A percentile compares a stretch with the other conserved stretches of the same genome.
phyloP scores from a whole-genome alignment of 495 filamentous ascomycete genomes.

The Tuber indicum region DNA sequence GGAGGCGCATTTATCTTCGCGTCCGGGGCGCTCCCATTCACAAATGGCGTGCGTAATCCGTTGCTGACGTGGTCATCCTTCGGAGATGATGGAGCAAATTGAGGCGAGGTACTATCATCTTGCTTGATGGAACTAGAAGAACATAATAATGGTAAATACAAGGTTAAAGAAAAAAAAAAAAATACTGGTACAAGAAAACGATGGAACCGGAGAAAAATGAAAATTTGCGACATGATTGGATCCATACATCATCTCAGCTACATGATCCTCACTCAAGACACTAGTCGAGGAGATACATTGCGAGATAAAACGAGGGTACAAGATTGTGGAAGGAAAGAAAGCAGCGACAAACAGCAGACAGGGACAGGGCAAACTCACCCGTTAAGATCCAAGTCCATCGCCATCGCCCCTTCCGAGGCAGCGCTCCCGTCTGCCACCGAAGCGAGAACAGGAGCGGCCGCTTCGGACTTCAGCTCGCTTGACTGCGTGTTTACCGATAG shows the following conservation, averaged over 20 bases:
- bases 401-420: conserved; percentile 42
- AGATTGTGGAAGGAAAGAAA: conserved; percentile 34
- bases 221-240: conserved; percentile 20
- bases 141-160: conserved; percentile 39
- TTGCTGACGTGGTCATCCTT: conserved; percentile 33
- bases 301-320: conserved; percentile 26
- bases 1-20: conserved; percentile 42
- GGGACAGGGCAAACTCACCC: conserved; percentile 44
- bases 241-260: conserved; percentile 32
- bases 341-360: conserved; percentile 42
- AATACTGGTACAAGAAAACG: background rate
- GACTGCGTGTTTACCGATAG: conserved; percentile 36
- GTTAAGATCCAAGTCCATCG: conserved; percentile 43
- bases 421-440: conserved; percentile 37
- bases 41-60: conserved; percentile 32
- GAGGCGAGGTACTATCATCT: conserved; percentile 41
- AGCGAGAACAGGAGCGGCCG: conserved; percentile 34
- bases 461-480: conserved; percentile 38
- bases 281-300: conserved; percentile 33
- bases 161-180: conserved; percentile 31
- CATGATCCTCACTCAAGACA: conserved; percentile 26
- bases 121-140: conserved; percentile 43
- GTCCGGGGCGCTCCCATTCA: conserved; percentile 38
- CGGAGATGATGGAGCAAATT: conserved; percentile 37
- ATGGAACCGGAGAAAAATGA: conserved; percentile 1